phyloP scores from a whole-genome alignment of 1,284 basidiomycete species.

The Ustilago hordei region DNA sequence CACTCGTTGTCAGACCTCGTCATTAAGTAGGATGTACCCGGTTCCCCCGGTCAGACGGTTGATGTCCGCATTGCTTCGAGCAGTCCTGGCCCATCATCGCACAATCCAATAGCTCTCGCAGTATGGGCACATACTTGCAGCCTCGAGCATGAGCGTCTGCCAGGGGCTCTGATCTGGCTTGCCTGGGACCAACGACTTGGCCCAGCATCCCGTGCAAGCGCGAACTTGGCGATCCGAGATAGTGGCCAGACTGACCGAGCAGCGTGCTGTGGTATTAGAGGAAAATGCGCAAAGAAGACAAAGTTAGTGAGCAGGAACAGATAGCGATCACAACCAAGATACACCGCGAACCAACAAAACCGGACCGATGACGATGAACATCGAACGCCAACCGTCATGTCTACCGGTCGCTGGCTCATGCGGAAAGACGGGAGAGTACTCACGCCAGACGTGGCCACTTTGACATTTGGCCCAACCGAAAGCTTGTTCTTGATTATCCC shows the following conservation, averaged over 20 bases:
- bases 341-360: not conserved
- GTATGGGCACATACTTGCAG: constrained; percentile 21
- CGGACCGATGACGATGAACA: not conserved
- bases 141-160: constrained; percentile 18
- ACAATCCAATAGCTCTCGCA: constrained; percentile 46
- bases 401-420: not conserved
- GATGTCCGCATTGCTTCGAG: not conserved
- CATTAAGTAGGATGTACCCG: too few relatives aligned
- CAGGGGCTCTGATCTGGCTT: constrained; percentile 12
- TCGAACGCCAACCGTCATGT: not conserved
- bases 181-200: constrained; percentile 31
- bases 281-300: not conserved
- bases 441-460: constrained; percentile 43
- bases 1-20: too few relatives aligned
- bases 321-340: not conserved
- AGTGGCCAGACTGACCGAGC: constrained; percentile 39
- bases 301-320: not conserved
- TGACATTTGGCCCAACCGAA: constrained; percentile 41
- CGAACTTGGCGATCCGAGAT: constrained; percentile 38
- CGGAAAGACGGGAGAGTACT: constrained; percentile 5
- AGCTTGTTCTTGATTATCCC: constrained; percentile 6
- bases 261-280: constrained; percentile 26
- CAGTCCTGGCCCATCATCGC: constrained; percentile 7
- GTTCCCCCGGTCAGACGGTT: not conserved
- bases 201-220: constrained; percentile 40